Conservation (phyloP, 2,329 filamentous ascomycete species). For the Triangularia verruculosa region DNA sequence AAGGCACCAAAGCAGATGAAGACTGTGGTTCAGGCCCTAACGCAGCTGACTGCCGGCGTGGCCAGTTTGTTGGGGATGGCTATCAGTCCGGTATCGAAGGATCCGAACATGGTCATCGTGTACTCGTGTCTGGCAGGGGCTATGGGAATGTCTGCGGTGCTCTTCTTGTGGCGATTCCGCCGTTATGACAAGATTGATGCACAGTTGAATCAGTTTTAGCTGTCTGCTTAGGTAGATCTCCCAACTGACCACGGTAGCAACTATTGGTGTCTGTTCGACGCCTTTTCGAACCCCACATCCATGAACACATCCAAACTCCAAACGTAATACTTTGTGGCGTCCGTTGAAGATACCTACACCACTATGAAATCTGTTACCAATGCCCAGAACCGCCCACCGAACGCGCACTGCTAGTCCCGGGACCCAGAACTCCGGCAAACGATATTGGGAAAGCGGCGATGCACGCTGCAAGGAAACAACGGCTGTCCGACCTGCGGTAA, state of each 20-base stretch:
- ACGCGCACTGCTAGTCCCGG: not conserved
- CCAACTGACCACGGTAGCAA: no score
- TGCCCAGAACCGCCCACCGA: not conserved
- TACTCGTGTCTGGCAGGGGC: conserved; percentile 11
- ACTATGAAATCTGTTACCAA: not conserved
- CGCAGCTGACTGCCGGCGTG: conserved; percentile 24
- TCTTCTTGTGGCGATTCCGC: conserved; percentile 14
- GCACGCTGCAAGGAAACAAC: not conserved
- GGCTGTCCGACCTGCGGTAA: not conserved
- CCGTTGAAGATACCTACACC: no score
- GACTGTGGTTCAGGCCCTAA: conserved; percentile 32
- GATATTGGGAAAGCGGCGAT: not conserved
- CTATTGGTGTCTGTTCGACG: no score
- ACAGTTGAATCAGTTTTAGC: conserved; percentile 10
- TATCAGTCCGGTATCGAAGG: conserved; percentile 21
- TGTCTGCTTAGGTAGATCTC: not conserved
- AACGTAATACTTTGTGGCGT: not conserved
- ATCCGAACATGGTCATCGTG: conserved; percentile 20
- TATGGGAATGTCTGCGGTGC: conserved; percentile 12
- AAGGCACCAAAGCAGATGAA: conserved; percentile 41
- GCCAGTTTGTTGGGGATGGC: conserved; percentile 23
- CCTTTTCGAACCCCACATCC: not conserved
- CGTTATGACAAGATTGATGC: conserved; percentile 15
- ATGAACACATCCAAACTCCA: not conserved
- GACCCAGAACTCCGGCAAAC: not conserved